A percentile compares a stretch with the other conserved stretches of the same genome.
Conservation (phyloP, 2,329 filamentous ascomycete genomes). For the Aspergillus ochraceoroseus region DNA sequence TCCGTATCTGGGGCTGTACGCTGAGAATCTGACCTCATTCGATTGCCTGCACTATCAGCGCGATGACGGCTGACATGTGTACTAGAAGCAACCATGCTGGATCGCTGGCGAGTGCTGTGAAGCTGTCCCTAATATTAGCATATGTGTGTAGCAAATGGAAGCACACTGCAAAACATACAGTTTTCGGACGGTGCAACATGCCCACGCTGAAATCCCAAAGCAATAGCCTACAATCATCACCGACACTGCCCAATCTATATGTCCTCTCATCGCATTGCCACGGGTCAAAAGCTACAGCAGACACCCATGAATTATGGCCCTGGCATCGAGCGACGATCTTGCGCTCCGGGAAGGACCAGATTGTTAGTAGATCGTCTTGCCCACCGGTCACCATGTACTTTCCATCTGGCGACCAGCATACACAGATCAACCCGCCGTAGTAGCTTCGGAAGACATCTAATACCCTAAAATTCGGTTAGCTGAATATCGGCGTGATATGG, state of each 20-base stretch:
- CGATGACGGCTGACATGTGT: slow-evolving; percentile 53
- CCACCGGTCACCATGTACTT: slow-evolving; percentile 94
- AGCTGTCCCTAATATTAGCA: slow-evolving; percentile 24
- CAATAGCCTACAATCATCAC: slow-evolving; percentile 83
- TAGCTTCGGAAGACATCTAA: slow-evolving; percentile 83
- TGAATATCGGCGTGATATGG: neutral
- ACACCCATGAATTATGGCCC: slow-evolving; percentile 94
- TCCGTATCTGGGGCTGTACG: slow-evolving; percentile 46
- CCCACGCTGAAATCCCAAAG: slow-evolving; percentile 97
- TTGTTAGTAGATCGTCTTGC: slow-evolving; percentile 91
- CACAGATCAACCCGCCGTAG: slow-evolving; percentile 86
- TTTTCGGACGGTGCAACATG: slow-evolving; percentile 89
- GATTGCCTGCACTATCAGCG: slow-evolving; percentile 56
- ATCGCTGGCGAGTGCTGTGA: slow-evolving; percentile 39
- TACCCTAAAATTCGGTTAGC: slow-evolving; percentile 51
- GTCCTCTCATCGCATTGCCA: slow-evolving; percentile 95
- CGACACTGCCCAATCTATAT: slow-evolving; percentile 93
- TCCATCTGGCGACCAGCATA: slow-evolving; percentile 96
- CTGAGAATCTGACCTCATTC: slow-evolving; percentile 67
- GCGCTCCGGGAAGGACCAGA: slow-evolving; percentile 84
- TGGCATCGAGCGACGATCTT: slow-evolving; percentile 86
- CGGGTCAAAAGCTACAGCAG: slow-evolving; percentile 86
- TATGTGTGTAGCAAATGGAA: neutral
- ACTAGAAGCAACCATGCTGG: slow-evolving; percentile 30
- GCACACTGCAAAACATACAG: slow-evolving; percentile 51